Evolutionary conservation across 257 asterid species (phyloP).

Genomic region (Cynanchum wilfordii): DNA sequence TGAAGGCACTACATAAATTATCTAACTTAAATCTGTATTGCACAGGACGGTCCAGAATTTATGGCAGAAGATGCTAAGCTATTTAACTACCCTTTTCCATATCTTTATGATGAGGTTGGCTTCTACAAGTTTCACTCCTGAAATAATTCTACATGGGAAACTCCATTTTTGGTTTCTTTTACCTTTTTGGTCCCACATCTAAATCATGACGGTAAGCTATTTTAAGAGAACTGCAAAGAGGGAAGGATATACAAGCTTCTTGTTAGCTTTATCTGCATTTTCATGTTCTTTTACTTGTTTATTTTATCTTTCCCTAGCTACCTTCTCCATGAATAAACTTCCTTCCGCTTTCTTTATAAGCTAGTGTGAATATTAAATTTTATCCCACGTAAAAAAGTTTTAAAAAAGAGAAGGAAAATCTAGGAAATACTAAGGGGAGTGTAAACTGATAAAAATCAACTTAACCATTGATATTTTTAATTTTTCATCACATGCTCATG

Average conservation of each 20-base stretch:
- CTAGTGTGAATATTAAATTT: too few species aligned
- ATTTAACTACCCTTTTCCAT: conserved; percentile 74
- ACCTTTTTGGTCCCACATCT: not conserved
- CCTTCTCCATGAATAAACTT: too few species aligned
- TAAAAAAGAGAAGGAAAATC: too few species aligned
- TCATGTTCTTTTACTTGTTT: too few species aligned
- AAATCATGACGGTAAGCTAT: too few species aligned
- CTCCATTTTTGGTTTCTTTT: not conserved
- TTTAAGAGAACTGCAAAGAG: not conserved
- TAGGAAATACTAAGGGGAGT: too few species aligned
- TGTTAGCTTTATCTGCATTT: not conserved
- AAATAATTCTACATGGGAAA: not conserved
- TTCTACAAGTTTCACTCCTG: not conserved
- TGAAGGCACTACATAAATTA: conserved; percentile 26
- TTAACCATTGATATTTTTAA: too few species aligned
- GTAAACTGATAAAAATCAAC: too few species aligned
- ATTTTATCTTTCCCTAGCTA: too few species aligned
- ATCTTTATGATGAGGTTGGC: conserved; percentile 79
- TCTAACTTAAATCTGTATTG: conserved; percentile 28
- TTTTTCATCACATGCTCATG: too few species aligned
- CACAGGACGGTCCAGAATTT: conserved; percentile 87
- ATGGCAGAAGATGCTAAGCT: conserved; percentile 83
- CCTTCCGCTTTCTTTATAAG: too few species aligned
- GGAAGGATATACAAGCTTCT: not conserved
- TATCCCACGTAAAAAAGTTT: too few species aligned